phyloP scores from a whole-genome alignment of 2,329 filamentous ascomycete genomes.

The Thielaviopsis punctulata region DNA sequence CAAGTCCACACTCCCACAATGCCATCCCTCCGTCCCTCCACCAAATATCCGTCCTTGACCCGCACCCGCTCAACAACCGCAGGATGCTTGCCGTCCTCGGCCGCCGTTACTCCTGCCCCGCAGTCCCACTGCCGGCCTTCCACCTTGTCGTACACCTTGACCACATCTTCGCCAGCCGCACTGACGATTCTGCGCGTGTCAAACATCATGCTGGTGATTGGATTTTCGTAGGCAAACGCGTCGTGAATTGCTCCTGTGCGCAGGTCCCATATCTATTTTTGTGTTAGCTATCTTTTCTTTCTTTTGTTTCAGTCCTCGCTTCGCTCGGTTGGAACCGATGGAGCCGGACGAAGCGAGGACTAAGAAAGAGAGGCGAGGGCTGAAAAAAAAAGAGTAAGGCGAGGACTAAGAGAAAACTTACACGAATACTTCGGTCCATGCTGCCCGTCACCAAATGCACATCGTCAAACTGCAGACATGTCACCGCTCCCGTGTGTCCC shows the following conservation, averaged over 20 bases:
- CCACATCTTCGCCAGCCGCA: conserved; percentile 80
- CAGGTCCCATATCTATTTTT: conserved; percentile 86
- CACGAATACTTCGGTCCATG: conserved; percentile 78
- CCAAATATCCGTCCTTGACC: conserved; percentile 83
- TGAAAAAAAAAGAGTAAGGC: background rate
- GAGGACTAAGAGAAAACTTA: conserved; percentile 34
- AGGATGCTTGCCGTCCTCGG: conserved; percentile 41
- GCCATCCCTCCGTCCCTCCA: conserved; percentile 78
- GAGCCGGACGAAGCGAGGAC: too few relatives aligned
- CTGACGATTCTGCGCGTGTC: conserved; percentile 77
- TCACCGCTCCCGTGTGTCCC: conserved; percentile 87
- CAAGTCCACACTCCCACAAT: conserved; percentile 84
- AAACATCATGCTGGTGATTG: conserved; percentile 95
- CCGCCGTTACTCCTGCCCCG: conserved; percentile 59
- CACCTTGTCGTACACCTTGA: conserved; percentile 96
- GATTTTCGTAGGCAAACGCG: conserved; percentile 85
- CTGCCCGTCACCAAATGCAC: conserved; percentile 88
- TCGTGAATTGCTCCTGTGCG: conserved; percentile 90
- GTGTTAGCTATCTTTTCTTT: conserved; percentile 15
- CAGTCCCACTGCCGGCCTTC: conserved; percentile 95
- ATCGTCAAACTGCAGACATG: conserved; percentile 89
- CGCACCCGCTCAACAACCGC: conserved; percentile 69
- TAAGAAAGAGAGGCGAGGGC: too few relatives aligned
- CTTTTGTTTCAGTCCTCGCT: background rate
- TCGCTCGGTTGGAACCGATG: too few relatives aligned